Evolutionary conservation across 495 filamentous ascomycete species (phyloP), one percentile per base, ranked within the genome.

Genomic region (Xylaria palmicola): DNA sequence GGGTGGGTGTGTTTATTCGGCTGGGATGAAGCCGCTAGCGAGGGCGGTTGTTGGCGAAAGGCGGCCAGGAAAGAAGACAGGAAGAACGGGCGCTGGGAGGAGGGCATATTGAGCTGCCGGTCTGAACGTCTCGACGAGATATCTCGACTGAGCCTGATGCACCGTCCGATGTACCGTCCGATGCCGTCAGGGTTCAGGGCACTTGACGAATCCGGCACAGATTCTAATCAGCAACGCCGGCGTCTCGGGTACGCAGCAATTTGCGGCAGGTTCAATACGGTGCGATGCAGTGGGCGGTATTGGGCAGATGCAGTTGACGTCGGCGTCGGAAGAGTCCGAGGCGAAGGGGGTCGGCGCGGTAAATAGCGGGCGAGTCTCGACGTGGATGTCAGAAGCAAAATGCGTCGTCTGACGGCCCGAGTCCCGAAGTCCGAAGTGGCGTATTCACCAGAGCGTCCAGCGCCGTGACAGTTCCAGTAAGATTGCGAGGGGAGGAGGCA

Each of bases 21-120:
- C 57, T 77, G 75, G n/a, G 75, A 66, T 17, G 72, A 17, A 47
- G 70, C 65, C 10, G 73, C 72, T 40, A 72, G 71, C 3, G 72
- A 68, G 15, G 70, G 72, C 4, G 72, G 54, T 56, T 72, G 75
- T 62, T 79, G 79, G 15, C 91, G 87, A 73, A 93, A 93, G 65
- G 90, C 89, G 69, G 90, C 88, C 63, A 95, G 84, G 82, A 95
- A 91, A 79, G 89, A 91, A 57, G 88, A 86, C 63, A 95, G 81
- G 70, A 80, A 81, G 82, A 93, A 93, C 56, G 91, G 89, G 39
- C 90, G 81, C 78, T 93, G 91, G 59, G 88, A 71, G 19, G 68
- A 90, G 0, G 89, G 79, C 85, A 88, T 88, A 50, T 55, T 81
- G 58, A n/a, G 24, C 20, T 36, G 53, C 65, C 37, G 40, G 45